Base-by-base conservation (phyloP, 805 yeast species). In the Metschnikowia colocasiae region DNA sequence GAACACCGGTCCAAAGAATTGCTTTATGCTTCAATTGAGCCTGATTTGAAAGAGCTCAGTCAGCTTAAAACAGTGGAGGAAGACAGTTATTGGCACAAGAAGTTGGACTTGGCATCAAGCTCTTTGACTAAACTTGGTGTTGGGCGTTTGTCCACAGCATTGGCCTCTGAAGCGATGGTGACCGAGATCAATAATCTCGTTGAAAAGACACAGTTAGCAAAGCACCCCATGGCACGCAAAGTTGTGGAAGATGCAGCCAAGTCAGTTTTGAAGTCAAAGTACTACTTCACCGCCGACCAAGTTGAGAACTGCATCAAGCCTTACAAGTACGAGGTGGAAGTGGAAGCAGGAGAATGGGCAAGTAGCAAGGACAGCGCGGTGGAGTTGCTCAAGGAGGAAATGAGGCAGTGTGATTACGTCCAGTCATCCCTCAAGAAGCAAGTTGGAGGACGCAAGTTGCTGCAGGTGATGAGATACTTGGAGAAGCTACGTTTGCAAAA, bases 221-320 rank as follows among this genome's bases (percentile, higher is more conserved):
- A 82, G 53, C 97, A 92, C 61, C 95, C 95, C n/a, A 72, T 86
- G 66, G 95, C 95, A 3, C 82, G 81, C 55, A 79, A 81, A 36
- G 83, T 88, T 2, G 90, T 94, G 8, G 80, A 78, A 45, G 95
- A 89, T 34, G 95, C 97, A 2, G 95, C 97, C 0, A 76, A 79
- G 27, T 73, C 82, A 20, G 96, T 94, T 6, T 72, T 94, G 52
- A 83, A 83, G 53, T 70, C 86, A 23, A 81, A 92, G 54, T 94
- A 79, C 62, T 87, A 83, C 54, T 84, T 96, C 1, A 92, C 99
- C 0, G 95, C 99, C 0, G 99, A 95, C 64, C 99, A 94, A 64
- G 98, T 94, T 6, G 99, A 94, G 60, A 94, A 95, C 65, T 91
- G 98, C 69, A 92, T 94, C 59, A 94, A 94, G 64, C 99, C 99